Evolutionary conservation across 1,284 basidiomycete species (phyloP).

Genomic region (Naganishia cerealis): DNA sequence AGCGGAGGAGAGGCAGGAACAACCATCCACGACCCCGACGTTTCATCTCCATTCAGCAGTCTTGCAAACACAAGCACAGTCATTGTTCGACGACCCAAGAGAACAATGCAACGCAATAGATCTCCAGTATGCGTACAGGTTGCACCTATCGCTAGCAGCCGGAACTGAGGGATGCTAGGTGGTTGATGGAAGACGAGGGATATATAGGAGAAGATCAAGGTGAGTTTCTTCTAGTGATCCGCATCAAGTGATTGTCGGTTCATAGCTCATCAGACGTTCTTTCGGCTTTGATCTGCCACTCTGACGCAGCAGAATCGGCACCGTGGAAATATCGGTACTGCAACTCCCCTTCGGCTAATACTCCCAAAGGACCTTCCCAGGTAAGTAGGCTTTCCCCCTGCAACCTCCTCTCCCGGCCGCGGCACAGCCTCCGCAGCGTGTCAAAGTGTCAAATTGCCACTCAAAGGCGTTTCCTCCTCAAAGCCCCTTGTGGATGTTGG

Average conservation of each 20-base stretch:
- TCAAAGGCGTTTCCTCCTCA: slow-evolving; percentile 5
- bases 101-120: neutral
- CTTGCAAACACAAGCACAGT: neutral
- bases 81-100: neutral
- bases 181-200: neutral
- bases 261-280: neutral
- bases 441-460: slow-evolving; percentile 16
- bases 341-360: neutral
- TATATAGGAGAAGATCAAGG: neutral
- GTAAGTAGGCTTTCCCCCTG: neutral
- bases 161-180: neutral
- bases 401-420: neutral
- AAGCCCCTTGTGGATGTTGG: neutral
- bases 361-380: slow-evolving; percentile 8
- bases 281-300: neutral
- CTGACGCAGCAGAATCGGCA: neutral
- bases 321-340: too few species aligned
- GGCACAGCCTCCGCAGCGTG: neutral
- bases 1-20: neutral
- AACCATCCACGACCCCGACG: neutral
- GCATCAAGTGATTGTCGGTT: slow-evolving; percentile 1
- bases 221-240: neutral
- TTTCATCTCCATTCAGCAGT: neutral
- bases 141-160: neutral
- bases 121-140: neutral